A percentile compares a stretch with the other conserved stretches of the same genome.
These are phyloP conservation scores for Gastrodia elata DNA, from an alignment of 106 monocot genomes.

Conservation along the genomic window DNA sequence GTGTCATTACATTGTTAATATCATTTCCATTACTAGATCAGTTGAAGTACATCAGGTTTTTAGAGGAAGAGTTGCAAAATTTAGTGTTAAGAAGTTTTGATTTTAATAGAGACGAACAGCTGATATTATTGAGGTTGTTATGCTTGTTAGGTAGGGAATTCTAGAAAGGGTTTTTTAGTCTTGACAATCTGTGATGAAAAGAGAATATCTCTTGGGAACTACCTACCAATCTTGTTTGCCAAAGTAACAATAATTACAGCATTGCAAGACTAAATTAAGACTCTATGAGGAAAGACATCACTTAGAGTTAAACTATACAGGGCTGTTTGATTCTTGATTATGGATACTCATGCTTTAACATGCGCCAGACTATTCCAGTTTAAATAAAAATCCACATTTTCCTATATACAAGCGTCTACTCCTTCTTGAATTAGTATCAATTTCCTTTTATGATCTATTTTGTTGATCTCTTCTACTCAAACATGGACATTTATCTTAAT, in stretches of 20 bases:
- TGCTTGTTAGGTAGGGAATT: too few species aligned
- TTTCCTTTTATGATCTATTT: neutral
- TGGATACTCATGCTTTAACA: neutral
- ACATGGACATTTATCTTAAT: neutral
- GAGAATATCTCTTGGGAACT: neutral
- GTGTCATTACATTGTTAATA: too few species aligned
- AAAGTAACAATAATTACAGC: neutral
- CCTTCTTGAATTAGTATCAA: neutral
- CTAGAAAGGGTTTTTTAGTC: too few species aligned
- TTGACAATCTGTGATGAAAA: neutral
- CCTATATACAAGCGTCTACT: neutral
- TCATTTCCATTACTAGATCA: too few species aligned
- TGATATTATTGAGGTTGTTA: too few species aligned
- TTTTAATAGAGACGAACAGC: too few species aligned
- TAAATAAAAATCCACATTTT: neutral
- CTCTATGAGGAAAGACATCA: neutral
- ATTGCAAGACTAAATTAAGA: neutral
- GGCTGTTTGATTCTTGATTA: neutral
- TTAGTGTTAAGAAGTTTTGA: too few species aligned
- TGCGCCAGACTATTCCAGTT: neutral
- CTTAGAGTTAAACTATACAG: neutral
- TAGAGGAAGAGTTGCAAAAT: too few species aligned
- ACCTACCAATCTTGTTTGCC: neutral
- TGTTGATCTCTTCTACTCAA: neutral
- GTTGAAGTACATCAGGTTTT: too few species aligned